Evolutionary conservation across 2,329 filamentous ascomycete genomes (phyloP).

Genomic region (Ophiostoma montium): DNA sequence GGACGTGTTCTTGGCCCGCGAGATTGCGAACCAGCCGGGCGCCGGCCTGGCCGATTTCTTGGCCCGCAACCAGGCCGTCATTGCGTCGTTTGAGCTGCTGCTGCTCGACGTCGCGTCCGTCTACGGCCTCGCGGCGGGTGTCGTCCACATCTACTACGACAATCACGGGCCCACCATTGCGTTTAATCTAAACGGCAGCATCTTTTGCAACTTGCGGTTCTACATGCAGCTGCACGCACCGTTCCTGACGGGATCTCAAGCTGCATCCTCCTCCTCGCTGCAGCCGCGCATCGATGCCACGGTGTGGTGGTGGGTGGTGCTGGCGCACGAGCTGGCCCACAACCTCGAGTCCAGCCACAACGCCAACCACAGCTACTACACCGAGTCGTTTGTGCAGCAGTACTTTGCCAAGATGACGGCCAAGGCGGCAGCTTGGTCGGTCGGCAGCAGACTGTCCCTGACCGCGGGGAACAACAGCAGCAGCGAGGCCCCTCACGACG

Average conservation of each 20-base stretch:
- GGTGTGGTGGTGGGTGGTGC: slow-evolving; percentile 31
- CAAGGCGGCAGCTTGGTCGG: slow-evolving; percentile 28
- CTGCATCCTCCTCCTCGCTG: too few species aligned
- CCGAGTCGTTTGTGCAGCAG: slow-evolving; percentile 64
- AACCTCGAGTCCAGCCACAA: slow-evolving; percentile 74
- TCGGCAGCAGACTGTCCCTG: background rate
- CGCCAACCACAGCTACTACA: slow-evolving; percentile 70
- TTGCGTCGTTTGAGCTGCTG: slow-evolving; percentile 56
- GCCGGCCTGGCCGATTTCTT: slow-evolving; percentile 42
- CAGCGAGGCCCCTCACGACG: background rate
- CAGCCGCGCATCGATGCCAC: slow-evolving; percentile 25
- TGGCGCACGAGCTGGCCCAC: slow-evolving; percentile 91
- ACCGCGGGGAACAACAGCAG: background rate
- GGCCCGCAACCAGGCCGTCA: slow-evolving; percentile 38
- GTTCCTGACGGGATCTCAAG: slow-evolving; percentile 20
- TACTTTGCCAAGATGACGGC: slow-evolving; percentile 59
- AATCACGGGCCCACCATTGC: slow-evolving; percentile 68
- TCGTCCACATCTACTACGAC: slow-evolving; percentile 81
- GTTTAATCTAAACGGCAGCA: slow-evolving; percentile 74
- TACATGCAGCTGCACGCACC: slow-evolving; percentile 64
- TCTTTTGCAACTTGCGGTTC: slow-evolving; percentile 90
- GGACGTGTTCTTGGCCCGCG: slow-evolving; percentile 55
- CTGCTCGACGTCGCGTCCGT: slow-evolving; percentile 56
- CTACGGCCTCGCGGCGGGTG: slow-evolving; percentile 54
- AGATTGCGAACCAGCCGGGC: slow-evolving; percentile 23